Base-by-base conservation (phyloP, 331 rosid genomes). In the Arachis monticola region DNA sequence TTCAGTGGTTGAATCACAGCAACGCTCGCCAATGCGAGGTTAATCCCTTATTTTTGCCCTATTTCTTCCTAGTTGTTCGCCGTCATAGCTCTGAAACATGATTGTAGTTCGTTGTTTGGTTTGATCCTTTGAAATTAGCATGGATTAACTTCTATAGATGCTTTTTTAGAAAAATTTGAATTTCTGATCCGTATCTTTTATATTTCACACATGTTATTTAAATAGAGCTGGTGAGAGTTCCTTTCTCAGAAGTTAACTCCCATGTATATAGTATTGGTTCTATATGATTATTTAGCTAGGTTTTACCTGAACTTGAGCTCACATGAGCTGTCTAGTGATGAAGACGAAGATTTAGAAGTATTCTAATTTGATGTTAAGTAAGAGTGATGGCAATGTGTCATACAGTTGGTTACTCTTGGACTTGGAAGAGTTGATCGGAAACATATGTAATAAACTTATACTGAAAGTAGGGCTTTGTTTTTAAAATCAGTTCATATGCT, bases 21-120 rank as follows among this genome's bases (percentile, higher is more conserved):
- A 95, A 95, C 85, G 99, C 98, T 75, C 97, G 99, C 59, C 99
- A 95, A 85, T 95, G 99, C 90, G 99, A 95, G 97, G 99, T 95
- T 80, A 10, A 9, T 11, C 59, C 67, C 32, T 30, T 2, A 3
- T 27, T 55, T 41, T 81, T n/a, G 72, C 67, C 22, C 73, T 57
- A 40, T 68, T 66, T 10, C 50, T 66, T 66, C 55, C 8, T 71
- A 13, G 46, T 32, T 32, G 64, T 62, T 74, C 60, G 0, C 50
- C 5, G 56, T 7, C 7, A 2, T 60, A 51, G 66, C 47, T 44
- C 62, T 60, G 74, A 44, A 40, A 48, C 53, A 17, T 60, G 67
- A 5, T 42, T 10, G 2, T 63, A 31, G 59, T 35, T 56, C 59
- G 69, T 48, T 67, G 17, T 64, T 69, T 63, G 6, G 68, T 40